Base-by-base conservation (phyloP, 495 filamentous ascomycete species). In the Pseudoneurospora amorphoporcata region DNA sequence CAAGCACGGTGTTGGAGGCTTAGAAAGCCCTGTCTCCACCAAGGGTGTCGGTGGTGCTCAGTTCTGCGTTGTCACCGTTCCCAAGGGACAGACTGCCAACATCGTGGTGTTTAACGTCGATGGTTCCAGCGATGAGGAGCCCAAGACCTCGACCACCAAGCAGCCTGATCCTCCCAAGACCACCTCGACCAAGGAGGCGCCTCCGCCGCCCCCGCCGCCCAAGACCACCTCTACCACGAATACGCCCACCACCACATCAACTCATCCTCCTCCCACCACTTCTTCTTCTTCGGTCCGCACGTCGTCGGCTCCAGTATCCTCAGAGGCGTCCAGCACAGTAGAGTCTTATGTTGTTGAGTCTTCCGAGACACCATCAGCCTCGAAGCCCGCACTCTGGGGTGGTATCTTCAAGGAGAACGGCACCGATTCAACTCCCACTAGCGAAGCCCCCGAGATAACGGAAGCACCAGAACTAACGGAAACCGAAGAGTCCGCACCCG, bases 61-160 rank as follows among this genome's bases (percentile, higher is more conserved):
- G 42, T 94, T 92, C 79, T 95, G 92, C 76, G 91, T 94, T 70
- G 92, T 93, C 14, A 93, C 92, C 43, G 88, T 94, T 19, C 89
- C 90, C 41, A 87, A 87, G 72, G 92, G 92, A 68, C 76, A 79
- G 58, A 88, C 83, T 69, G 92, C 92, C 69, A 90, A 88, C 72
- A 87, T 94, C 75, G 88, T 92, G 42, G 89, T 94, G 39, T 84
- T 80, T 70, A 84, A 82, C 76, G 75, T 82, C 4, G 82, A 85
- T 58, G 84, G 84, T 3, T 82, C 79, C 3, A 53, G 68, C 32
- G 72, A 70, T n/a, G 29, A 71, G 35, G 29, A 71, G 39, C 39
- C 39, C 47, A 39, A 38, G 12, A 39, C 73, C 8, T 72, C 77
- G 16, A 71, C 70, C 41, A 40, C 74, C 14, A 47, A 58, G 10